phyloP scores from a whole-genome alignment of 345 rosid species.

The Eucalyptus cloeziana region DNA sequence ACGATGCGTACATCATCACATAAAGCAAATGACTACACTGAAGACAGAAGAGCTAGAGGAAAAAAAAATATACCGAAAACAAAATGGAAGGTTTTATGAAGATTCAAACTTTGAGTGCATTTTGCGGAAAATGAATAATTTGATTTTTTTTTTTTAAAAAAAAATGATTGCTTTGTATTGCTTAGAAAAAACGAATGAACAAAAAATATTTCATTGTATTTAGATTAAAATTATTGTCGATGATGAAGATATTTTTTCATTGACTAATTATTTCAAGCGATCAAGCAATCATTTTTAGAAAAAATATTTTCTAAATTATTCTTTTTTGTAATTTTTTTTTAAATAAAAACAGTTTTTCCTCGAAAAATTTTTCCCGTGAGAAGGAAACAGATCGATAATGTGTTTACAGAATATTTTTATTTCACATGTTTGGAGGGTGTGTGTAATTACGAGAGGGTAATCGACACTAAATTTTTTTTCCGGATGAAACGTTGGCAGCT shows the following conservation, averaged over 20 bases:
- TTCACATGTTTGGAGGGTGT: neutral
- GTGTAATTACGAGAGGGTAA: neutral
- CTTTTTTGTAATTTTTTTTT: neutral
- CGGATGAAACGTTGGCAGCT: neutral
- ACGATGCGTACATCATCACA: neutral
- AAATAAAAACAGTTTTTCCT: neutral
- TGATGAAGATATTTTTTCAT: neutral
- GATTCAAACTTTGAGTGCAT: neutral
- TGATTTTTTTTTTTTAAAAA: no score
- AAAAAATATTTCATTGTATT: neutral
- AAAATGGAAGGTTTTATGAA: no score
- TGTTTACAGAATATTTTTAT: neutral
- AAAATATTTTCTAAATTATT: neutral
- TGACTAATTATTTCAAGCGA: no score
- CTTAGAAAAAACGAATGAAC: neutral
- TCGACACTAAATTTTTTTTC: neutral
- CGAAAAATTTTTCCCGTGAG: rapidly evolving
- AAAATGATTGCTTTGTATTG: no score
- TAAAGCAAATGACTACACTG: neutral
- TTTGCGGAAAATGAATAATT: no score
- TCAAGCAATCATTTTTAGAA: no score
- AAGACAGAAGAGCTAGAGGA: neutral
- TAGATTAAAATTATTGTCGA: neutral
- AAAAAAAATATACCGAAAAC: neutral
- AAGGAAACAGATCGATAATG: neutral